Base-by-base conservation (phyloP, 2,329 filamentous ascomycete genomes). In the Fusarium napiforme region DNA sequence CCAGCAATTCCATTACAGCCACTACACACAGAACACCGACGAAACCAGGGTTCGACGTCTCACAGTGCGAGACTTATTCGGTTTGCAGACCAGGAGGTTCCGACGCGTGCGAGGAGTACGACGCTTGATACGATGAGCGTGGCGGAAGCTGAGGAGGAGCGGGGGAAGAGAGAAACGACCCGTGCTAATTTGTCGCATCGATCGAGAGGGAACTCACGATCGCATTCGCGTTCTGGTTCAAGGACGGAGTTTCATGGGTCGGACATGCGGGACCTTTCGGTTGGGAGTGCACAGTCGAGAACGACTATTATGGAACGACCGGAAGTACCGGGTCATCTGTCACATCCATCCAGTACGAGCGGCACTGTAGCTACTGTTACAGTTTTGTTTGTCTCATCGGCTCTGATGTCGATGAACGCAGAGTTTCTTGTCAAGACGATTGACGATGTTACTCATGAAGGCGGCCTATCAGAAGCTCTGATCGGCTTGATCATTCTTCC, bases 1-100 rank as follows among this genome's bases (percentile, higher is more conserved):
- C 90, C 90, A 77, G 91, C 91, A 69, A 93, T 90, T 15, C 91
- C 92, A 3, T 90, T 93, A 75, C 89, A 91, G 64, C 87, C 91
- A 45, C 91, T 93, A 65, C 80, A 81, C 39, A 32, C 56, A n/a
- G 56, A 73, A 15, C 69, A 63, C 9, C 62, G 62, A 36, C 73
- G 73, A 11, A 61, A 59, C 8, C 73, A 71, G 9, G 52, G 65
- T 4, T 56, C 66, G 1, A 30, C 45, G 7, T 75, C 69, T 32
- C 65, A 64, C 2, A 28, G 73, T 5, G 64, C 75, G 9, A 77
- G 79, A 9, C 78, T 77, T 1, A 81, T 81, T n/a, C 78, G 79
- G 16, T 81, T 81, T 32, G 78, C 74, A 3, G 78, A 82, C 10
- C 74, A 78, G 18, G 64, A 75, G 4, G 56, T 62, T 7, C 59